Base-by-base conservation (phyloP, 257 asterid genomes). In the Petunia axillaris region DNA sequence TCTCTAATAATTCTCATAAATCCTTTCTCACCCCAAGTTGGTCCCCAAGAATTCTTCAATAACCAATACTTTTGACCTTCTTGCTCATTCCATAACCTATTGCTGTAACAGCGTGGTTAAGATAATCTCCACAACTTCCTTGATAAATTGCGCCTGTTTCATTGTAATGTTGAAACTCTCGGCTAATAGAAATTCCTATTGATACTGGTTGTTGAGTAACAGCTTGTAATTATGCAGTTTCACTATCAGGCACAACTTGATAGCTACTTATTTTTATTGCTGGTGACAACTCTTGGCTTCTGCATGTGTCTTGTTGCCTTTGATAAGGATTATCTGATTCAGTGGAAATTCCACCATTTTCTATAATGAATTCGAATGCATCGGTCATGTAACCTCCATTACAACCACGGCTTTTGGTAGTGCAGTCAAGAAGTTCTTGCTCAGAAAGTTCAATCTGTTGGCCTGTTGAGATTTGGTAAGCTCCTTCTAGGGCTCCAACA, bases 371-470 rank as follows among this genome's bases (percentile, higher is more conserved):
- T 9, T 81, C 70, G 14, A 86, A 86, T 5, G 85, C 89, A 3
- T 83, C 41, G 3, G 82, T 81, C 65, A 76, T 70, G 0, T 6
- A 38, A 0, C 83, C 83, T 35, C 83, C 83, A 0, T 1, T 0
- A 25, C 80, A 74, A 2, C 82, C 82, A 2, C 11, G 0, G 38
- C 38, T 71, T 9, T 4, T 53, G 3, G 35, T 39, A 38, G 80
- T 66, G 81, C 89, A 88, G 81, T 86, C 85, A 1, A 86, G 10
- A 43, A 86, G 55, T 15, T 88, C 78, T 64, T 88, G 89, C 84
- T 82, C 80, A n/a, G 85, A 82, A n/a, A 78, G 57, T 14, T 78
- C 76, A 4, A 78, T 0, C 50, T 13, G 36, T n/a, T 82, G 55
- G 6, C 71, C 75, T 3, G 59, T 78, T 40, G 40, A 46, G 8